Conservation (phyloP, 805 yeast species). For the Isabelozyma heimii region DNA sequence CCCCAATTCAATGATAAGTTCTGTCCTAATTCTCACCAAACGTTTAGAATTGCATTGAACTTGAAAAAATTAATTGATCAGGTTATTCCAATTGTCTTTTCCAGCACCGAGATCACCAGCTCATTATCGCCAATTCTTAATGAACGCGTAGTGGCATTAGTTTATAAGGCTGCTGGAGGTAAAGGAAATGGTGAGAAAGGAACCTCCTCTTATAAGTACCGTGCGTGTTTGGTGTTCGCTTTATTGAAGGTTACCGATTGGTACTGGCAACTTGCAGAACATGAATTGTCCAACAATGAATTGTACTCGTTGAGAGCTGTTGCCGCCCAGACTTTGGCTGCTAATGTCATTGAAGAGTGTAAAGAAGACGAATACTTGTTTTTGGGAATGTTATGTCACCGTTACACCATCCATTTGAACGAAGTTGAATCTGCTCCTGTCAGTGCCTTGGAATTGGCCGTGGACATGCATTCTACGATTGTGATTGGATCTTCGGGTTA, state of each 20-base stretch:
- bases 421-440: conserved; percentile 61
- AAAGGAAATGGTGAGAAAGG: conserved; percentile 56
- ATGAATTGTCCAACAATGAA: conserved; percentile 66
- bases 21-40: conserved; percentile 65
- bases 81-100: conserved; percentile 65
- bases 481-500: conserved; percentile 80
- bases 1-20: conserved; percentile 11
- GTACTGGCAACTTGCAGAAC: conserved; percentile 60
- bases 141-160: conserved; percentile 55
- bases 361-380: conserved; percentile 60
- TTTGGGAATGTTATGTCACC: conserved; percentile 71
- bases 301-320: conserved; percentile 57
- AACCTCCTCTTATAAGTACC: conserved; percentile 58
- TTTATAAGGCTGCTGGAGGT: conserved; percentile 79
- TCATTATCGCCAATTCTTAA: conserved; percentile 62
- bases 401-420: conserved; percentile 64
- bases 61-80: conserved; percentile 71
- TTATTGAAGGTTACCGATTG: conserved; percentile 74
- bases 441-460: conserved; percentile 82
- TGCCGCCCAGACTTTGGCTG: conserved; percentile 75
- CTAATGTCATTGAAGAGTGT: conserved; percentile 63
- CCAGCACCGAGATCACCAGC: conserved; percentile 45
- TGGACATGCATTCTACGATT: conserved; percentile 75
- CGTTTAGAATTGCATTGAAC: conserved; percentile 66
- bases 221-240: conserved; percentile 67